Base-by-base conservation (phyloP, 2,329 filamentous ascomycete species). In the Epichloe festucae region DNA sequence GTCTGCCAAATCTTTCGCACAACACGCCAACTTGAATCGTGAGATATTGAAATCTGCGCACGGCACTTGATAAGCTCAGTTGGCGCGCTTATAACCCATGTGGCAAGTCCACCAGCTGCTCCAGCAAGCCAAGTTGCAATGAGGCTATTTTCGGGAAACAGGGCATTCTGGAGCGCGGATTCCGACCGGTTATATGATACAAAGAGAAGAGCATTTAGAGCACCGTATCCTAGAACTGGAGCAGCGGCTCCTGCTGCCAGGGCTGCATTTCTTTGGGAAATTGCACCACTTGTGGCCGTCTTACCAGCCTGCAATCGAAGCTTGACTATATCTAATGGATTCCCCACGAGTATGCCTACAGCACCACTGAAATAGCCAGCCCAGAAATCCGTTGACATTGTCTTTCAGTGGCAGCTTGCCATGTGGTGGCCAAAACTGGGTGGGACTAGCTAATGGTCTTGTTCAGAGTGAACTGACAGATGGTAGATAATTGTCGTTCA, bases 41-140 rank as follows among this genome's bases (percentile, higher is more conserved):
- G 52, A 60, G 69, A 53, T 8, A 65, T 60, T 11, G 70, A 67
- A 7, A 93, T 73, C 64, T 96, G 91, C 0, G 87, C 85, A 41
- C 88, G 81, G 63, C 89, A 95, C 71, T 96, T 96, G 59, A 96
- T 77, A 36, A 95, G 74, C 68, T 97, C 91, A 0, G 89, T 95
- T 0, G 91, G 91, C 5, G 89, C 85, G 53, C 86, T 91, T 39
- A 97, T 78, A 19, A 86, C 75, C 76, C 89, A 96, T 5, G 86
- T 93, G 3, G 88, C 87, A 17, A 96, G 74, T 2, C 91, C 91
- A 42, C 88, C 88, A 3, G 84, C 70, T 8, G 87, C 87, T 45
- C 91, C 91, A 15, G 90, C 89, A 10, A 84, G 56, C 81, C 86
- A 96, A 15, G 85, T 82, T 39, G 84, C 82, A 64, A 74, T 75